phyloP scores from a whole-genome alignment of 441 rosid species.

The Erysimum cheiri region DNA sequence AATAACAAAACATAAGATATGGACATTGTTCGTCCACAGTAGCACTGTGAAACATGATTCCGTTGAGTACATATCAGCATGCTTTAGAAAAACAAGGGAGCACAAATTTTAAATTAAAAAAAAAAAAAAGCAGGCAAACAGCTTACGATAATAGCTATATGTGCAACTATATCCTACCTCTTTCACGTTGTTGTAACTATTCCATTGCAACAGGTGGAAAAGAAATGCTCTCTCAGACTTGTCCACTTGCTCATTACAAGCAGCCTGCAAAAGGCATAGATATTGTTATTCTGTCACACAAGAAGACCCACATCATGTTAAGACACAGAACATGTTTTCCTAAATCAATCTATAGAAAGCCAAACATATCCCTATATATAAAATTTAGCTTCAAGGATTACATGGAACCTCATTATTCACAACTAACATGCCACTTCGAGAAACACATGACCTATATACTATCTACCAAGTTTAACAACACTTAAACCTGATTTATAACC shows the following conservation, averaged over 20 bases:
- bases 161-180: constrained; percentile 57
- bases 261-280: constrained; percentile 58
- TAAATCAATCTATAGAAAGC: constrained; percentile 6
- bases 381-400: constrained; percentile 1
- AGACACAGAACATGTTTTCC: constrained; percentile 11
- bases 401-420: constrained; percentile 14
- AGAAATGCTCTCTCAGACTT: constrained; percentile 81
- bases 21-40: constrained; percentile 15
- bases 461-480: constrained; percentile 43
- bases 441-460: constrained; percentile 5
- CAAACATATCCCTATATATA: not conserved
- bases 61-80: not conserved
- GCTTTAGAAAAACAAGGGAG: not conserved
- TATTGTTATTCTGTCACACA: constrained; percentile 5
- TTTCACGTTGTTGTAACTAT: constrained; percentile 50
- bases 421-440: not conserved
- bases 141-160: constrained; percentile 4
- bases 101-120: constrained; percentile 4
- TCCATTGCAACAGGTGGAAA: constrained; percentile 72
- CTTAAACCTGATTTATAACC: constrained; percentile 42
- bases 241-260: constrained; percentile 75
- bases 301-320: constrained; percentile 8
- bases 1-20: not conserved
- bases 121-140: constrained; percentile 1
- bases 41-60: constrained; percentile 11